Evolutionary conservation across 352 stramenopile genomes (phyloP), one percentile per base, ranked within the genome.

Genomic region (Phytophthora cajani): DNA sequence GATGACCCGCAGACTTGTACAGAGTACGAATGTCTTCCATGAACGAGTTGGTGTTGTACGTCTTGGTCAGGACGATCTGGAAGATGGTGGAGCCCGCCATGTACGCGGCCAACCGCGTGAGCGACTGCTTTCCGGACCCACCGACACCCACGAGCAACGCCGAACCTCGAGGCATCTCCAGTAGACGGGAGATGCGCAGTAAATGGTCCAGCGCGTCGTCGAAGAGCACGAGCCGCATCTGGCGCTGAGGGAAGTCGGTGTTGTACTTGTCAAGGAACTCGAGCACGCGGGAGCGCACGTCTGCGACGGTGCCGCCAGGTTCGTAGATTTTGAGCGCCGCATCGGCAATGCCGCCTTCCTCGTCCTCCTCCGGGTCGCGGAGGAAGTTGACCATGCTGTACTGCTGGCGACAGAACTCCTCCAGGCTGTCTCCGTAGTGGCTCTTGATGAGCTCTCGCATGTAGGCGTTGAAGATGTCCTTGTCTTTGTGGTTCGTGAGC

Each of bases 351-450:
- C 95, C 89, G 12, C 95, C 98, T 59, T 99, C 97, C 71, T 98
- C 96, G 60, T 99, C 97, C 67, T 98, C 97, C 53, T 98, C 86
- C 7, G 98, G 95, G 57, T 99, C 97, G 33, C 97, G 90, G 14
- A 99, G 79, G 78, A 99, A 99, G 74, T 98, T 99, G 36, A 99
- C 97, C 94, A 99, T 99, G 60, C 92, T 97, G 62, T 91, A 97
- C 62, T 81, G 78, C 61, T 92, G 84, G 12, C 86, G 75, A 59
- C 82, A 74, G 5, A 93, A 85, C 12, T 72, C 67, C 55, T 95
- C 90, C 21, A 97, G 64, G 12, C 93, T 93, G 33, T 97, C 82
- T 12, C 94, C 94, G 69, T 98, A 99, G 23, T 97, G 84, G 44
- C 92, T 87, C 50, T 90, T 91, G 32, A 97, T 85, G 17, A 98